These are phyloP conservation scores for Plicaturopsis crispa DNA, from an alignment of 768 basidiomycete species.

Conservation along the genomic window DNA sequence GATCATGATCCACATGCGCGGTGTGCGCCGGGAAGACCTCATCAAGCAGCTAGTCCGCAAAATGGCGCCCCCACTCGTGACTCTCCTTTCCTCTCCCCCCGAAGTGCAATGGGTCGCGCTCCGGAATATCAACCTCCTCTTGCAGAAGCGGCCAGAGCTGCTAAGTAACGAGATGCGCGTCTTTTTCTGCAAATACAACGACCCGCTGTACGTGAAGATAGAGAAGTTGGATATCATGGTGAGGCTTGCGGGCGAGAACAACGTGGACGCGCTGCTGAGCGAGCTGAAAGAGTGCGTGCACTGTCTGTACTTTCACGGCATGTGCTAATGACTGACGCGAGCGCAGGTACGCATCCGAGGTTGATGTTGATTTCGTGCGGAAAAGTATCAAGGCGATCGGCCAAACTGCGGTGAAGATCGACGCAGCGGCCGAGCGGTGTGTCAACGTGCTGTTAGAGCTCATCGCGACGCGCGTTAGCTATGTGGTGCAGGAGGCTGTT, in stretches of 20 bases:
- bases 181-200: slow-evolving; percentile 99
- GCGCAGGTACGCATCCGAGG: slow-evolving; percentile 86
- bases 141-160: slow-evolving; percentile 88
- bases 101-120: slow-evolving; percentile 99
- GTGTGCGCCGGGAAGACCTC: slow-evolving; percentile 75
- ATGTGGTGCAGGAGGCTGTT: slow-evolving; percentile 96
- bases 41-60: slow-evolving; percentile 82
- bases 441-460: slow-evolving; percentile 91
- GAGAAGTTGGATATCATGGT: slow-evolving; percentile 99
- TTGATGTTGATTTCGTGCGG: slow-evolving; percentile 97
- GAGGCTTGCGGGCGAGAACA: slow-evolving; percentile 80
- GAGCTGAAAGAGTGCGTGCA: slow-evolving; percentile 85
- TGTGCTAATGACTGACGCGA: slow-evolving; percentile 2
- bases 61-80: slow-evolving; percentile 96
- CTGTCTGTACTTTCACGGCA: not conserved
- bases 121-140: slow-evolving; percentile 91
- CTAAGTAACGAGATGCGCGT: slow-evolving; percentile 96
- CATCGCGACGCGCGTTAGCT: slow-evolving; percentile 89
- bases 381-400: slow-evolving; percentile 94
- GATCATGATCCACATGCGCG: slow-evolving; percentile 94
- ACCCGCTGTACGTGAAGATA: slow-evolving; percentile 97
- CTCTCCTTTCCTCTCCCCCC: slow-evolving; percentile 90
- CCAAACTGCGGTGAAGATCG: slow-evolving; percentile 93
- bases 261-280: slow-evolving; percentile 90
- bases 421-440: slow-evolving; percentile 86